Conservation (phyloP, 73 alveolate species). For the Diophrys appendiculata region DNA sequence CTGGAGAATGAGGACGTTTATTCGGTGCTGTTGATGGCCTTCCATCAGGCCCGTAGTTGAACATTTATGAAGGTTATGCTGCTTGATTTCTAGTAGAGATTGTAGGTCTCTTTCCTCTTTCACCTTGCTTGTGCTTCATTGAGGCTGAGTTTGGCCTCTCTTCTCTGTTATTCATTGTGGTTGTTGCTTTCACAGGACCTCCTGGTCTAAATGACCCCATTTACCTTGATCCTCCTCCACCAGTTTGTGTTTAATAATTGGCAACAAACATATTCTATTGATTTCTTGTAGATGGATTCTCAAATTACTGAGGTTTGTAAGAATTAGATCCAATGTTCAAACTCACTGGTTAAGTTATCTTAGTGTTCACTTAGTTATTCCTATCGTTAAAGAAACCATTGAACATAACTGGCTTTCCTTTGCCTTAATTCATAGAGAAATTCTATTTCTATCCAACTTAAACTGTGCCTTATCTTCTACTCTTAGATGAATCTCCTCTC, state of each 20-base stretch:
- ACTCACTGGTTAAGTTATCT: background rate
- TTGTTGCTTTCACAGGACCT: slow-evolving; percentile 3
- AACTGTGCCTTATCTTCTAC: too few species aligned
- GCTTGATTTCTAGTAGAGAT: background rate
- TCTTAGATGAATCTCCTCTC: too few species aligned
- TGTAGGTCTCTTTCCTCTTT: slow-evolving; percentile 3
- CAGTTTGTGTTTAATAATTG: background rate
- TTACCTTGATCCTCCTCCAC: background rate
- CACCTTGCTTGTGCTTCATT: background rate
- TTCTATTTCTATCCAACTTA: too few species aligned
- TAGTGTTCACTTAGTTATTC: background rate
- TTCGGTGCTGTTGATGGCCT: slow-evolving; percentile 19
- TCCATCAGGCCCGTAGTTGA: background rate
- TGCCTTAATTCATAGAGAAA: too few species aligned
- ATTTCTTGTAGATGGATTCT: background rate
- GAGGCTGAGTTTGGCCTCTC: background rate
- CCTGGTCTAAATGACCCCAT: slow-evolving; percentile 9
- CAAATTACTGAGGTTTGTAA: background rate
- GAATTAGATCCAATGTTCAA: background rate
- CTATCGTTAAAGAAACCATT: slow-evolving; percentile 6
- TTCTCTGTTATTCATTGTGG: background rate
- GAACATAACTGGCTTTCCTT: slow-evolving; percentile 5
- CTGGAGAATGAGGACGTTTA: slow-evolving; percentile 9
- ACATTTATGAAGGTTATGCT: background rate
- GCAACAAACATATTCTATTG: background rate